Evolutionary conservation across 768 basidiomycete genomes (phyloP).

Genomic region (Boletus rubropictus): DNA sequence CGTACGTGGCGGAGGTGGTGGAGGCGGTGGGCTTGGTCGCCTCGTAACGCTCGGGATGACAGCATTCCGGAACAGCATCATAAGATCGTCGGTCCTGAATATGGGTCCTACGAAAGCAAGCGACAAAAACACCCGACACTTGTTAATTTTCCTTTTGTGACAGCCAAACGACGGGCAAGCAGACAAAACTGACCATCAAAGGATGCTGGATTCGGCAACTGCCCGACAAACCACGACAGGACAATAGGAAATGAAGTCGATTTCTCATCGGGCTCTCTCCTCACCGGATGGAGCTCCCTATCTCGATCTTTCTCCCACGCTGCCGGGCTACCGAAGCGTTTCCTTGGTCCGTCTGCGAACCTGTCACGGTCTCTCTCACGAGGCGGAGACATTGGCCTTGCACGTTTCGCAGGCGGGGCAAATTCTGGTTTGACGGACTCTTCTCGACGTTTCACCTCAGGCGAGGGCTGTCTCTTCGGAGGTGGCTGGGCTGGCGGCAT

Average conservation of each 20-base stretch:
- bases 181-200: slow-evolving; percentile 71
- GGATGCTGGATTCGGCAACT: slow-evolving; percentile 60
- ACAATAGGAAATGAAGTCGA: slow-evolving; percentile 47
- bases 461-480: slow-evolving; percentile 30
- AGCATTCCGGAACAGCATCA: slow-evolving; percentile 78
- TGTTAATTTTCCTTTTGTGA: slow-evolving; percentile 11
- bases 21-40: slow-evolving; percentile 54
- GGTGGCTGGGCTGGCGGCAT: slow-evolving; percentile 20
- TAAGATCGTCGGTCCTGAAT: slow-evolving; percentile 85
- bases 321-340: slow-evolving; percentile 37
- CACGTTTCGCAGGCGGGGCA: slow-evolving; percentile 39
- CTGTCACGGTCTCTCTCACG: slow-evolving; percentile 47
- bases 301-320: slow-evolving; percentile 44
- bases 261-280: slow-evolving; percentile 43
- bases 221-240: slow-evolving; percentile 79
- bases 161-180: slow-evolving; percentile 6
- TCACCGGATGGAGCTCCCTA: slow-evolving; percentile 35
- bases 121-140: slow-evolving; percentile 3
- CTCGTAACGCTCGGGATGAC: slow-evolving; percentile 61
- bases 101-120: slow-evolving; percentile 59
- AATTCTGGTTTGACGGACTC: slow-evolving; percentile 36
- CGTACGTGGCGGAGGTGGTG: slow-evolving; percentile 43
- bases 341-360: slow-evolving; percentile 34
- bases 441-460: slow-evolving; percentile 38
- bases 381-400: slow-evolving; percentile 43